Evolutionary conservation across 1,284 basidiomycete genomes (phyloP).

Genomic region (Marasmius tenuissimus): DNA sequence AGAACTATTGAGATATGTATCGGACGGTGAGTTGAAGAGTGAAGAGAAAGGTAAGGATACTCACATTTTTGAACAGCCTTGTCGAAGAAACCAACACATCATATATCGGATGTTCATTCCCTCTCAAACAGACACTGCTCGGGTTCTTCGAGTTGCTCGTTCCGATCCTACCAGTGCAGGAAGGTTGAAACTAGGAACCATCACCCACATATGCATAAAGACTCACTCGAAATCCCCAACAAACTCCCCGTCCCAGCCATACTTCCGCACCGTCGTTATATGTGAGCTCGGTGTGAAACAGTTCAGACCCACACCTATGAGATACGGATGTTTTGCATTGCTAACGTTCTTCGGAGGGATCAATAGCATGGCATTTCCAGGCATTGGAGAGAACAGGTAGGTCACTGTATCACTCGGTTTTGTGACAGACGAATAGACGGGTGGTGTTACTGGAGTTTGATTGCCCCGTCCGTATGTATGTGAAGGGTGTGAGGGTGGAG

Average conservation of each 20-base stretch:
- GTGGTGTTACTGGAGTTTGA: slow-evolving; percentile 22
- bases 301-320: slow-evolving; percentile 40
- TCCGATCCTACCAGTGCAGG: slow-evolving; percentile 25
- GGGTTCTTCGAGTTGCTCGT: slow-evolving; percentile 27
- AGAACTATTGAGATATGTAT: slow-evolving; percentile 22
- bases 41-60: slow-evolving; percentile 4
- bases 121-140: slow-evolving; percentile 33
- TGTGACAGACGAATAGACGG: slow-evolving; percentile 29
- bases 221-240: slow-evolving; percentile 43
- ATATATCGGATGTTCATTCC: slow-evolving; percentile 33
- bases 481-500: slow-evolving; percentile 21
- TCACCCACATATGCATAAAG: background rate
- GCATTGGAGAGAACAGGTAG: slow-evolving; percentile 37
- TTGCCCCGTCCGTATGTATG: slow-evolving; percentile 13
- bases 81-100: slow-evolving; percentile 33
- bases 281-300: slow-evolving; percentile 41
- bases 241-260: slow-evolving; percentile 34
- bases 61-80: slow-evolving; percentile 34
- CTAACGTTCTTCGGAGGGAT: slow-evolving; percentile 4
- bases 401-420: slow-evolving; percentile 31
- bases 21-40: background rate
- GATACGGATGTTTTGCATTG: slow-evolving; percentile 31
- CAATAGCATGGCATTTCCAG: slow-evolving; percentile 24
- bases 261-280: slow-evolving; percentile 34
- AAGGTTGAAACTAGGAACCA: background rate